phyloP scores from a whole-genome alignment of 768 basidiomycete genomes.

The Polyporus arcularius region DNA sequence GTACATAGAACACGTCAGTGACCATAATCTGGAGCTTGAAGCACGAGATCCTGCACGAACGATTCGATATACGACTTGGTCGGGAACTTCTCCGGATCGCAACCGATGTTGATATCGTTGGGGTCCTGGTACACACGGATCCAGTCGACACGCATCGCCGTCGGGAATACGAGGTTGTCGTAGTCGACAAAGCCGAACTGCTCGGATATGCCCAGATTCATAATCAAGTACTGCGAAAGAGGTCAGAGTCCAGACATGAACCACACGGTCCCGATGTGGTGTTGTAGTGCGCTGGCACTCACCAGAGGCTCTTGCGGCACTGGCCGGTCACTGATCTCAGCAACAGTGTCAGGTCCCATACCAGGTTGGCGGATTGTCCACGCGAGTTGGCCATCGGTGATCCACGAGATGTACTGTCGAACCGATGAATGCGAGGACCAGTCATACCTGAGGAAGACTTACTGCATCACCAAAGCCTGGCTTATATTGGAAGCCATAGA shows the following conservation, averaged over 20 bases:
- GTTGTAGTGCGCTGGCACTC: conserved; percentile 29
- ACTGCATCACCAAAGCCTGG: conserved; percentile 67
- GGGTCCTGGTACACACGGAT: conserved; percentile 75
- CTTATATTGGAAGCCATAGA: conserved; percentile 82
- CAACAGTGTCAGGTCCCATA: conserved; percentile 53
- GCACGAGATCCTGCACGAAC: conserved; percentile 36
- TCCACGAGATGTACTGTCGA: conserved; percentile 77
- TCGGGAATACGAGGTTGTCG: conserved; percentile 48
- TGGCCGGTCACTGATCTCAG: conserved; percentile 67
- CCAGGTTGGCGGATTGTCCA: conserved; percentile 74
- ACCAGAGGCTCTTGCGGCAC: conserved; percentile 87
- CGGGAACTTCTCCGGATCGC: conserved; percentile 73
- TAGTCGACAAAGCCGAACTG: conserved; percentile 63
- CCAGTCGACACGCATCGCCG: conserved; percentile 75
- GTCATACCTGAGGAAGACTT: conserved; percentile 55
- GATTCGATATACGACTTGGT: conserved; percentile 77
- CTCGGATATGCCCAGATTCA: conserved; percentile 60
- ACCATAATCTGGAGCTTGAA: not conserved
- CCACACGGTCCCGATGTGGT: too few species aligned
- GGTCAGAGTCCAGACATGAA: not conserved
- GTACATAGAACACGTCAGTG: not conserved
- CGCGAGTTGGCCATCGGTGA: conserved; percentile 55
- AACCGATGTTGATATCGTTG: conserved; percentile 54
- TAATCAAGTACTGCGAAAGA: conserved; percentile 48
- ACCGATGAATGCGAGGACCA: not conserved